Evolutionary conservation across 345 rosid species (phyloP).

Genomic region (Lagerstroemia speciosa): DNA sequence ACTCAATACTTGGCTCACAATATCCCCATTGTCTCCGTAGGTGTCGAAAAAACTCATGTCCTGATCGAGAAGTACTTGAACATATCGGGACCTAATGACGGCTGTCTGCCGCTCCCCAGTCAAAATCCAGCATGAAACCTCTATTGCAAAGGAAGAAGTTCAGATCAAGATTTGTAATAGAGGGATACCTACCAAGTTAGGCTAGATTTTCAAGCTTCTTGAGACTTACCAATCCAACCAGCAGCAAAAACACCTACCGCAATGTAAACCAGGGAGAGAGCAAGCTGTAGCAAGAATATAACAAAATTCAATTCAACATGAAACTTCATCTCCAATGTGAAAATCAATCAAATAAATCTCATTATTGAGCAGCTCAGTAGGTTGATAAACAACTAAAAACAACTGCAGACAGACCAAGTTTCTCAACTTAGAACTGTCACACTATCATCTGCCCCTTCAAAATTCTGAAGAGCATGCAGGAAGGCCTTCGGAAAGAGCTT

Average conservation of each 20-base stretch:
- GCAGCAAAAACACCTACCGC: slow-evolving; percentile 84
- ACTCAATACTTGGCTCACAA: slow-evolving; percentile 97
- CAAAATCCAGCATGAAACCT: slow-evolving; percentile 99
- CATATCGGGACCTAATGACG: slow-evolving; percentile 91
- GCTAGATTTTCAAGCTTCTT: too few species aligned
- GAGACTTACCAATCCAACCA: slow-evolving; percentile 88
- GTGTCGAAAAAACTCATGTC: slow-evolving; percentile 99
- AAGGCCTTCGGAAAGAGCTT: too few species aligned
- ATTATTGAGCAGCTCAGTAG: too few species aligned
- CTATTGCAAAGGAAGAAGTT: slow-evolving; percentile 41
- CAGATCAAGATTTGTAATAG: slow-evolving; percentile 11
- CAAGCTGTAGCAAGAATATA: slow-evolving; percentile 52
- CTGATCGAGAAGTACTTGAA: slow-evolving; percentile 88
- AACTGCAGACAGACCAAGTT: too few species aligned
- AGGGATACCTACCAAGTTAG: not conserved
- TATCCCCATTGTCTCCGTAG: slow-evolving; percentile 97
- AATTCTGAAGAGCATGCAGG: too few species aligned
- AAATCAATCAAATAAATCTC: too few species aligned
- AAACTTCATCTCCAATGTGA: too few species aligned
- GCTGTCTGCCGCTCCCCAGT: slow-evolving; percentile 99
- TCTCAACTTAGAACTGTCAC: too few species aligned
- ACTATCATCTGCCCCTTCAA: too few species aligned
- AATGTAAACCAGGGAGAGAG: slow-evolving; percentile 62
- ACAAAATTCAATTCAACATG: not conserved
- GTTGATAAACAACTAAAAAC: too few species aligned